Base-by-base conservation (phyloP, 371 early-diverging fungal species). In the Mucor sp. region DNA sequence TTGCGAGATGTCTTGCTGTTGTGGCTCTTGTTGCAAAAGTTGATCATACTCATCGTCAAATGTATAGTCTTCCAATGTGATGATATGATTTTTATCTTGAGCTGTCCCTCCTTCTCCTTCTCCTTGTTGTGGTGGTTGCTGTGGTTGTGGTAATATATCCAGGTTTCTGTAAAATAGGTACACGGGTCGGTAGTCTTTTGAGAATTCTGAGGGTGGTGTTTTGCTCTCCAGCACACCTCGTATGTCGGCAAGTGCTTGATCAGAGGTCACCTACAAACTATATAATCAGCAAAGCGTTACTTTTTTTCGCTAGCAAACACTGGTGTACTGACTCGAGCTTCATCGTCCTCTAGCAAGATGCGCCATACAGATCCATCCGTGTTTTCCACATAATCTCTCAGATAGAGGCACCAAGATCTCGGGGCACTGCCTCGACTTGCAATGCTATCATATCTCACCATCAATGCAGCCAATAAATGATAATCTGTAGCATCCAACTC, bases 81-180 rank as follows among this genome's bases (percentile, higher is more conserved):
- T 78, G 30, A 57, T 56, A 25, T 53, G 23, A 15, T 6, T 53
- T 19, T 56, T 59, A 21, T 47, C 58, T 21, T 57, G 25, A 14
- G 41, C 41, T 41, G 41, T 17, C 8, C 43, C 32, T 59, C 60
- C 32, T 41, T 35, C 37, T 35, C 8, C 33, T 8, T 33, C 1
- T 33, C 6, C 17, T 58, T n/a, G n/a, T n/a, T 59, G 41, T 3
- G 6, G 19, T 60, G 60, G 11, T 50, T 63, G 63, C 5, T 41
- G 41, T 41, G 17, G 4, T 43, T 4, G 33, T 35, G 55, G 63
- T 15, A 23, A 25, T n/a, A 74, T 60, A 9, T 66, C 67, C 33
- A 69, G 50, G 41, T 76, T 79, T 14, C 71, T 71, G 43, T 82
- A 82, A 53, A 82, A 82, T 33, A 82, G 56, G 44, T 82, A 82